Evolutionary conservation across 768 basidiomycete genomes (phyloP).

Genomic region (Lentinus tigrinus): DNA sequence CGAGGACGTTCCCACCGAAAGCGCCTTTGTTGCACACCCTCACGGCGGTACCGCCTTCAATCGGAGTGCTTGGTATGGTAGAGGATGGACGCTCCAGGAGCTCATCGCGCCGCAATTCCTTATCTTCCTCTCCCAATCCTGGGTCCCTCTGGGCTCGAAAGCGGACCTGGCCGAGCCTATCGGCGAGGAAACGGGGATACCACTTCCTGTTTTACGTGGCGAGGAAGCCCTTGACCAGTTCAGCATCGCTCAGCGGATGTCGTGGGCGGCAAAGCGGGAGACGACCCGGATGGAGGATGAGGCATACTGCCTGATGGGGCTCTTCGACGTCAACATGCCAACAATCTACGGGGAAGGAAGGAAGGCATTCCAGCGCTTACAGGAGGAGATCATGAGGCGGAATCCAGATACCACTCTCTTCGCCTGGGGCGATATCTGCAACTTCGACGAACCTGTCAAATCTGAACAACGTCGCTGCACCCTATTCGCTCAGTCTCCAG

Average conservation of each 20-base stretch:
- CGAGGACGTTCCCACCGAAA: neutral
- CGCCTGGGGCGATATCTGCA: neutral
- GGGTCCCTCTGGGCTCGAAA: neutral
- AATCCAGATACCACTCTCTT: neutral
- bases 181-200: neutral
- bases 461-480: too few species aligned
- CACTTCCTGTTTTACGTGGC: neutral
- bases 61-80: neutral
- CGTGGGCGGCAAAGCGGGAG: neutral
- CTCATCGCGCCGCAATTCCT: neutral
- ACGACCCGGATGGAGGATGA: neutral
- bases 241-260: constrained; percentile 1
- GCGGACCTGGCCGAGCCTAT: neutral
- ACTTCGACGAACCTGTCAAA: too few species aligned
- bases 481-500: too few species aligned
- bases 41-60: neutral
- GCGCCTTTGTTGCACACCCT: neutral
- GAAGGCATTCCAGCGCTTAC: neutral
- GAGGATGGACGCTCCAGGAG: constrained; percentile 6
- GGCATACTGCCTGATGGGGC: neutral
- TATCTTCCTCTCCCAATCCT: neutral
- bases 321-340: neutral
- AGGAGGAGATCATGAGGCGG: neutral
- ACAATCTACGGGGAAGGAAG: neutral
- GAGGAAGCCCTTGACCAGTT: neutral